These are phyloP conservation scores for Dinochytrium kinnereticum DNA, from an alignment of 371 early-diverging fungal species.

Conservation along the genomic window DNA sequence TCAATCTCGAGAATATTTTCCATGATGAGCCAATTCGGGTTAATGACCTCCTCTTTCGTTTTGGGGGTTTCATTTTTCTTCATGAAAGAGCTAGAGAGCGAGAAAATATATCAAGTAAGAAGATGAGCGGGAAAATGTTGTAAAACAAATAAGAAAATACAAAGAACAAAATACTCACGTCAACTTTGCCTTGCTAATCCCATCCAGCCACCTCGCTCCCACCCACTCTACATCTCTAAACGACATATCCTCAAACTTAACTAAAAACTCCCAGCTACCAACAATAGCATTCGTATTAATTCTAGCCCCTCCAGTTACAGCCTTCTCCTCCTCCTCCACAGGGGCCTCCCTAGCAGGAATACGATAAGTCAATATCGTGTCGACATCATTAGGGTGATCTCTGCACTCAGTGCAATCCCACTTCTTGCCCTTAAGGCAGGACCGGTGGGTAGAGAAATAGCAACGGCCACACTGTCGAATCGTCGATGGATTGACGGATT, in stretches of 20 bases:
- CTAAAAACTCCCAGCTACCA: conserved; percentile 35
- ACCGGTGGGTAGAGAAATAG: background rate
- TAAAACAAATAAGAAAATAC: background rate
- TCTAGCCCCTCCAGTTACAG: background rate
- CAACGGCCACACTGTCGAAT: background rate
- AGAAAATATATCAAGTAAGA: background rate
- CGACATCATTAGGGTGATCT: conserved; percentile 32
- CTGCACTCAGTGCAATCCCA: conserved; percentile 45
- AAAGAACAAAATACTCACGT: conserved; percentile 19
- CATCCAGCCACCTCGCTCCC: conserved; percentile 41
- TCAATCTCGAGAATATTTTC: conserved; percentile 7
- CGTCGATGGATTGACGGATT: background rate
- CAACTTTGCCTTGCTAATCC: conserved; percentile 10
- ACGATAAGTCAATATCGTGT: conserved; percentile 36
- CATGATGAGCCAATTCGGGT: conserved; percentile 7
- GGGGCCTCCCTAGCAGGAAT: background rate
- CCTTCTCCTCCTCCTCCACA: background rate
- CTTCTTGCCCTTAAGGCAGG: background rate
- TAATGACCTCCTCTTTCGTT: conserved; percentile 33
- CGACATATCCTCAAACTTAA: conserved; percentile 39
- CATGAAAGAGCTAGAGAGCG: background rate
- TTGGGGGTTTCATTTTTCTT: background rate
- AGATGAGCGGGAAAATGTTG: conserved; percentile 17
- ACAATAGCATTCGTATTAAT: background rate
- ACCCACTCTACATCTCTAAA: conserved; percentile 44